Evolutionary conservation across 1,139 yeast genomes (phyloP), one percentile per base, ranked within the genome.

Genomic region (Zygoascus meyerae): DNA sequence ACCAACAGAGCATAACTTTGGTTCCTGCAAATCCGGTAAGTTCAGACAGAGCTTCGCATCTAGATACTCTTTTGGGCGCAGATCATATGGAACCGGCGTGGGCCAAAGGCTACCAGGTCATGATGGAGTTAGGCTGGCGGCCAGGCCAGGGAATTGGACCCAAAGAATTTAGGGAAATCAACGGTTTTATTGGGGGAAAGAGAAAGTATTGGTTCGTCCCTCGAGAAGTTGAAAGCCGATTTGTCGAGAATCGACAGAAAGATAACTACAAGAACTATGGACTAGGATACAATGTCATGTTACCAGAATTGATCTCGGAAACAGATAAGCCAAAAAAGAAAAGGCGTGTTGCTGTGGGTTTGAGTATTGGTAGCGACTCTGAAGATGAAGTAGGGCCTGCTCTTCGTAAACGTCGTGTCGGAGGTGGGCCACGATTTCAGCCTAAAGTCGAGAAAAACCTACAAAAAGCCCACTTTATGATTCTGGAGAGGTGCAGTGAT

Each of bases 141-240:
- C 54, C 49, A n/a, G 64, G 63, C 15, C 55, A 54, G 37, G 62
- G 58, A 5, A 50, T 59, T 28, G 62, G 63, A 1, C 56, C 60
- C 4, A 43, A 42, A 30, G 34, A 40, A 7, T 11, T 35, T 10
- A 33, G 31, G 44, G 45, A 31, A 34, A 16, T 30, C n/a, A 36
- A 12, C 17, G 9, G 29, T 9, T 15, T 34, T 3, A n/a, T 21
- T 21, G 44, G 44, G 4, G 34, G 29, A 7, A 36, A 18, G 26
- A 31, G 18, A 17, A 11, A 5, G 12, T 31, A 18, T 16, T 21
- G 17, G 5, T 42, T 36, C 16, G 31, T 14, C n/a, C 40, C 40
- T 16, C 16, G 45, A 17, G 14, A 17, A 7, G 5, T n/a, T 3
- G n/a, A 11, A 3, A 3, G n/a, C 2, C 29, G 4, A n/a, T 29